Evolutionary conservation across 164 flowering plant genomes (phyloP).

Genomic region (Berberis vulgaris): DNA sequence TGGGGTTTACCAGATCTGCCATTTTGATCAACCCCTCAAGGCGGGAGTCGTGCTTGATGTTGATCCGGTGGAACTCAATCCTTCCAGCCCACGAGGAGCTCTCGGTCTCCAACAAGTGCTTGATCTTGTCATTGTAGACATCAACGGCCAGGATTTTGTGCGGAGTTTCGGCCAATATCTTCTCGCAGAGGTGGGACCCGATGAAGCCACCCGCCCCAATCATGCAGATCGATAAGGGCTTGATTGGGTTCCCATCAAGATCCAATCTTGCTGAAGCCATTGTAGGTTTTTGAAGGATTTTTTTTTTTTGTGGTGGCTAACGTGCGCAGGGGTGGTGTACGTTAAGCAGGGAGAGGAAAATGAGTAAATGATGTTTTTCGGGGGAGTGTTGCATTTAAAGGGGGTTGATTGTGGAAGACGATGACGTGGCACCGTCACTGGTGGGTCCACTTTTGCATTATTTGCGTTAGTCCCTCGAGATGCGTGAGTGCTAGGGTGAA

Average conservation of each 20-base stretch:
- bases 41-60: conserved; percentile 91
- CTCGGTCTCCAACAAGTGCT: conserved; percentile 21
- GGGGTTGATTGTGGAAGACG: no score
- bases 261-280: conserved; percentile 18
- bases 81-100: conserved; percentile 52
- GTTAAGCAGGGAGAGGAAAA: no score
- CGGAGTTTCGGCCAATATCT: conserved; percentile 20
- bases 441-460: no score
- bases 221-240: conserved; percentile 27
- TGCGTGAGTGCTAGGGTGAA: no score
- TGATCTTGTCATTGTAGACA: conserved; percentile 29
- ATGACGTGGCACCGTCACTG: no score
- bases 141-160: conserved; percentile 28
- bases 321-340: no score
- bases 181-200: conserved; percentile 37
- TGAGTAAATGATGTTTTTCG: no score
- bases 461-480: no score
- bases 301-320: no score
- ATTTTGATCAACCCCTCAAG: conserved; percentile 94
- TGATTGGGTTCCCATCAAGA: conserved; percentile 29
- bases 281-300: neutral
- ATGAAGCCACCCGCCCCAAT: conserved; percentile 36
- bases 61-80: conserved; percentile 89
- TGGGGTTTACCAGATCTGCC: conserved; percentile 77
- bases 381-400: no score